Conservation (phyloP, 1,284 basidiomycete species). For the Puccinia hordei region DNA sequence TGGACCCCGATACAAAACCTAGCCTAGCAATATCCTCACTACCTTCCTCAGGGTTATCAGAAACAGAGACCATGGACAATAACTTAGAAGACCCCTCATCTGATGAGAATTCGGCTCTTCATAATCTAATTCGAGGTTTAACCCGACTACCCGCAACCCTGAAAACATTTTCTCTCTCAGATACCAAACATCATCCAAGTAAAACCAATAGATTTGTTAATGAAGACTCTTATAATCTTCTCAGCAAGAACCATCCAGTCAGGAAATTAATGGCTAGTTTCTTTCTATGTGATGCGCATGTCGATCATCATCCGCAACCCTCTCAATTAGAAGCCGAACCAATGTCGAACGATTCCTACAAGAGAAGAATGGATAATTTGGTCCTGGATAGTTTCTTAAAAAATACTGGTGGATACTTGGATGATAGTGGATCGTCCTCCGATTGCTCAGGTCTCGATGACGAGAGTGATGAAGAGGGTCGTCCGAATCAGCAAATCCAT, state of each 20-base stretch:
- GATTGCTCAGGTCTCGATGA: background rate
- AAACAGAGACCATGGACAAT: background rate
- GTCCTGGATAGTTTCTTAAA: slow-evolving; percentile 1
- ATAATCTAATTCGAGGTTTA: background rate
- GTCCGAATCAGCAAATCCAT: background rate
- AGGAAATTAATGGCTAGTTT: background rate
- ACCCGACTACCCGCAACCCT: background rate
- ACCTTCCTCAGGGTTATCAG: no score
- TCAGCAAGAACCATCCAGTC: background rate
- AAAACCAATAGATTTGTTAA: background rate
- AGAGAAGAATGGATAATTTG: background rate
- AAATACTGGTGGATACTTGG: slow-evolving; percentile 33
- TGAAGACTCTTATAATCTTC: background rate
- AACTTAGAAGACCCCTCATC: background rate
- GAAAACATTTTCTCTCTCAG: background rate
- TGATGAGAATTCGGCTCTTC: background rate
- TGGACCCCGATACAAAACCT: no score
- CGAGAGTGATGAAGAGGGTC: background rate
- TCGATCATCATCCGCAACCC: background rate
- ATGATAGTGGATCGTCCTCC: slow-evolving; percentile 10
- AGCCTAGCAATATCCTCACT: no score
- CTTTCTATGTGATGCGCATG: background rate
- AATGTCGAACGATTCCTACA: background rate
- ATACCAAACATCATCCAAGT: background rate
- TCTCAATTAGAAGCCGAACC: background rate